A percentile compares a stretch with the other conserved stretches of the same genome.
Evolutionary conservation across 2,329 filamentous ascomycete species (phyloP).

Genomic region (Colletotrichum lupini): DNA sequence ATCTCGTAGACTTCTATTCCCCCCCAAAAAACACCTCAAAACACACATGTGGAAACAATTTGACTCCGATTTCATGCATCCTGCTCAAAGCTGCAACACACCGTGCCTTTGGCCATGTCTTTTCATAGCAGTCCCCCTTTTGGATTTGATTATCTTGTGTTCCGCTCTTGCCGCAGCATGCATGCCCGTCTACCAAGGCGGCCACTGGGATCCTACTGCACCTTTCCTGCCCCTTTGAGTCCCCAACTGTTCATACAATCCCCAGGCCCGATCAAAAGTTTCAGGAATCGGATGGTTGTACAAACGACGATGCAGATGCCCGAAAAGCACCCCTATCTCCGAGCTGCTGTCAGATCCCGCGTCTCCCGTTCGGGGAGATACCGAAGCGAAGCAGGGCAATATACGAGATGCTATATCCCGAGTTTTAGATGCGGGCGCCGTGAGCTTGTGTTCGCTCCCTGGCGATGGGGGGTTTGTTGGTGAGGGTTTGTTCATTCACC

Average conservation of each 20-base stretch:
- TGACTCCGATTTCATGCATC: not conserved
- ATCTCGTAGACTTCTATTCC: conserved; percentile 1
- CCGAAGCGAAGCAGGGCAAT: not conserved
- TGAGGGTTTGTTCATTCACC: not conserved
- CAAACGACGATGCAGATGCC: conserved; percentile 4
- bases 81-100: not conserved
- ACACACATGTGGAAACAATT: not conserved
- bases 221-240: not conserved
- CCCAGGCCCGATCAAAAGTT: not conserved
- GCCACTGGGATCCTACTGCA: not conserved
- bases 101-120: not conserved
- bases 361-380: not conserved
- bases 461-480: not conserved
- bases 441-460: not conserved
- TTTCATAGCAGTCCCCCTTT: not conserved
- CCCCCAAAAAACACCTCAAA: not conserved
- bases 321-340: not conserved
- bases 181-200: not conserved
- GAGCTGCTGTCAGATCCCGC: conserved; percentile 6
- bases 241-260: not conserved
- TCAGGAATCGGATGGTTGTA: not conserved
- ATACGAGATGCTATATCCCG: not conserved
- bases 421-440: not conserved
- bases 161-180: conserved; percentile 2
- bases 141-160: no score